Conservation (phyloP, 2,329 filamentous ascomycete species). For the Aspergillus sp. region DNA sequence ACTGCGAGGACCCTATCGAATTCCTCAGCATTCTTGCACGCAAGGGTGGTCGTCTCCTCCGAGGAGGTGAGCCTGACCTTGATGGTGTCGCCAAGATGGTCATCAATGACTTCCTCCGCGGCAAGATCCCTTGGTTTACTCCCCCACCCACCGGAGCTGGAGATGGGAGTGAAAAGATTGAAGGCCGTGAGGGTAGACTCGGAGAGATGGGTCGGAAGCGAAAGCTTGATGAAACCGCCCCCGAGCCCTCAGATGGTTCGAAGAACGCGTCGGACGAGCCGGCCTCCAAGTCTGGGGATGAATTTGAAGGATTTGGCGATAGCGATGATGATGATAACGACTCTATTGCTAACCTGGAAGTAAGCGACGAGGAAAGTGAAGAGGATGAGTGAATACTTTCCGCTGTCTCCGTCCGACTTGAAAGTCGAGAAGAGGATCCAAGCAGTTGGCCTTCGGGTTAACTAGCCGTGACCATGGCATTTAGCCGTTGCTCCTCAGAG, state of each 20-base stretch:
- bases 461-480: too few species aligned
- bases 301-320: conserved; percentile 31
- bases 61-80: conserved; percentile 89
- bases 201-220: conserved; percentile 81
- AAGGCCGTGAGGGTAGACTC: conserved; percentile 70
- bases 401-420: not conserved
- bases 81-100: conserved; percentile 97
- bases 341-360: conserved; percentile 39
- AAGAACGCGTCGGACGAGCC: conserved; percentile 23
- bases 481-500: too few species aligned
- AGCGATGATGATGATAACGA: conserved; percentile 39
- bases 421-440: not conserved
- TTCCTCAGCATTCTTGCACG: conserved; percentile 84
- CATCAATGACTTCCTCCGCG: conserved; percentile 89
- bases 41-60: conserved; percentile 79
- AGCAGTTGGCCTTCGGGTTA: too few species aligned
- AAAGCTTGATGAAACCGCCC: conserved; percentile 57
- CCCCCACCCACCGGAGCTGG: conserved; percentile 61
- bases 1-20: conserved; percentile 70
- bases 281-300: conserved; percentile 26
- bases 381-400: conserved; percentile 31
- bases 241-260: conserved; percentile 26
- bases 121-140: conserved; percentile 95
- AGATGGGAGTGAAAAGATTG: conserved; percentile 50
- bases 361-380: conserved; percentile 37